These are phyloP conservation scores for Ogataea neopini DNA, from an alignment of 805 yeast species.

Conservation along the genomic window DNA sequence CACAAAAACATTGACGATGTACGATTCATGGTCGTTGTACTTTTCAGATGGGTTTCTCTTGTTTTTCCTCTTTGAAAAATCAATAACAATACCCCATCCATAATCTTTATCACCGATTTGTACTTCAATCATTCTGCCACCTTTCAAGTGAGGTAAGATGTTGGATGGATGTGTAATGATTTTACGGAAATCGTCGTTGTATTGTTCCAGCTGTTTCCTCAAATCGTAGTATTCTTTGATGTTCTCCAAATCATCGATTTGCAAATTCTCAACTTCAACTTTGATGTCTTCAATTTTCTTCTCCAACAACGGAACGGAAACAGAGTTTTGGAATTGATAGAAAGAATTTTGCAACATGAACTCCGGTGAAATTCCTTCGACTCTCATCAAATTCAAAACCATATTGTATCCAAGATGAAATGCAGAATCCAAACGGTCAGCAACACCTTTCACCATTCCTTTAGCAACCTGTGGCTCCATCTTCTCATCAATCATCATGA, in stretches of 20 bases:
- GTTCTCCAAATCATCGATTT: constrained; percentile 70
- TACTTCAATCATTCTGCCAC: constrained; percentile 81
- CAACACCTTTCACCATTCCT: constrained; percentile 99
- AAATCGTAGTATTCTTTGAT: constrained; percentile 84
- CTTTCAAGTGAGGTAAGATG: constrained; percentile 77
- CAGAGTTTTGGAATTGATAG: constrained; percentile 91
- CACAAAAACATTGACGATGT: constrained; percentile 82
- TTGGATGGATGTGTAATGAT: constrained; percentile 91
- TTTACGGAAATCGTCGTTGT: constrained; percentile 73
- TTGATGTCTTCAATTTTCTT: constrained; percentile 57
- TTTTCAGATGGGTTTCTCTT: constrained; percentile 58
- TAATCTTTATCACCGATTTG: constrained; percentile 64
- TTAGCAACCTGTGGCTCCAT: constrained; percentile 99
- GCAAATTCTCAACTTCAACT: constrained; percentile 46
- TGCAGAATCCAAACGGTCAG: constrained; percentile 95
- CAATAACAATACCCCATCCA: constrained; percentile 95
- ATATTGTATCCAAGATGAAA: constrained; percentile 96
- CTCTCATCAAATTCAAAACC: constrained; percentile 94
- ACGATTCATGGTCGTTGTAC: constrained; percentile 84
- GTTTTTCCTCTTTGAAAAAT: constrained; percentile 62
- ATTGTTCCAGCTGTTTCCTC: constrained; percentile 66
- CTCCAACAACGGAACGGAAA: constrained; percentile 86
- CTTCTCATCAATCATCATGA: constrained; percentile 98
- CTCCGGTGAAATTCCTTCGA: constrained; percentile 97
- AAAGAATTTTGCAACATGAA: constrained; percentile 94